Conservation (phyloP, 345 rosid genomes). For the Aquilaria yunnanensis region DNA sequence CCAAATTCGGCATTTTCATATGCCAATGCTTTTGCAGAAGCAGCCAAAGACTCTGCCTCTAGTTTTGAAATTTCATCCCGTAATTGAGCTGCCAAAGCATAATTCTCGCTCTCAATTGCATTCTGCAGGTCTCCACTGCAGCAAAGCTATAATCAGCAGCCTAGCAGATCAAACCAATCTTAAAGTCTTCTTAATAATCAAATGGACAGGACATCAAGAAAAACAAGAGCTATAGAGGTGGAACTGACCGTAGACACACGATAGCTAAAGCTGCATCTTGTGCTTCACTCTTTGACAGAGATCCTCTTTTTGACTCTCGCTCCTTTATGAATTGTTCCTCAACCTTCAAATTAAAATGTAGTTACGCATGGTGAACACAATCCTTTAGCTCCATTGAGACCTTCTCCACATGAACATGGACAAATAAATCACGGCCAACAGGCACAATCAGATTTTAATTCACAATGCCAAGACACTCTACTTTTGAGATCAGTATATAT, state of each 20-base stretch:
- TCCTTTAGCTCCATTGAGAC: conserved; percentile 6
- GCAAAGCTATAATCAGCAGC: conserved; percentile 15
- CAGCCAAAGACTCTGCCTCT: conserved; percentile 87
- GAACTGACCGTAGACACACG: conserved; percentile 62
- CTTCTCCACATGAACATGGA: conserved; percentile 9
- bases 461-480: neutral
- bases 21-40: conserved; percentile 74
- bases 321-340: conserved; percentile 68
- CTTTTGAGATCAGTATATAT: neutral
- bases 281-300: conserved; percentile 89
- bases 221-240: neutral
- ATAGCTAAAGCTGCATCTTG: conserved; percentile 83
- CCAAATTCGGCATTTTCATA: conserved; percentile 71
- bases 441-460: conserved; percentile 3
- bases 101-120: conserved; percentile 74
- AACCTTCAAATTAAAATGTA: conserved; percentile 47
- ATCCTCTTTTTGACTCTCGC: conserved; percentile 67
- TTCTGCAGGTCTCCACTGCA: conserved; percentile 82
- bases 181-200: neutral
- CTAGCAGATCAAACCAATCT: neutral
- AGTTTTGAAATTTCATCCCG: conserved; percentile 69
- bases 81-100: conserved; percentile 66
- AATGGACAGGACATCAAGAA: conserved; percentile 1
- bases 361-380: conserved; percentile 7
- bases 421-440: neutral